Base-by-base conservation (phyloP, 352 stramenopile species). In the Pythium apleroticum region DNA sequence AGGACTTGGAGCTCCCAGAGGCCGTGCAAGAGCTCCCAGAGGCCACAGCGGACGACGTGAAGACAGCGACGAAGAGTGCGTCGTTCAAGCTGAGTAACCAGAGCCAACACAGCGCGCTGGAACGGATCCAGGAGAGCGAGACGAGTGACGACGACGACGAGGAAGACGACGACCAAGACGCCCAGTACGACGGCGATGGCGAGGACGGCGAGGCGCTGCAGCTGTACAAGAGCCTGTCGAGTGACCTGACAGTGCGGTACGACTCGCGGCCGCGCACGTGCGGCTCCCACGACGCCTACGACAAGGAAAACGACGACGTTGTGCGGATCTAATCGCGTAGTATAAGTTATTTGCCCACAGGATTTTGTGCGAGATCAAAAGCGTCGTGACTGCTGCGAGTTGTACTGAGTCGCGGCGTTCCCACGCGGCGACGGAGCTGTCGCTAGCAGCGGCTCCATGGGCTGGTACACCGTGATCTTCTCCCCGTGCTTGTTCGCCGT, bases 241-340 rank as follows among this genome's bases (percentile, higher is more conserved):
- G 68, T 35, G 72, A 81, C 50, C 62, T 71, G 7, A 73, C 77
- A 57, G 65, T 80, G 52, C 59, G 57, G 9, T 84, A 83, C 60
- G 74, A 87, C 33, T 72, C 76, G 7, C 27, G 30, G 25, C 45
- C 56, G 73, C 27, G 72, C 58, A 3, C 28, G 17, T 17, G 46
- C n/a, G 45, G 27, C n/a, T 78, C n/a, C 39, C 52, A 33, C 65
- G 74, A 50, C 20, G 24, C 49, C 15, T 61, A 52, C 24, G 65
- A 71, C 6, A 24, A 63, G n/a, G 65, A 71, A 37, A 52, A 71
- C 28, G 45, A 71, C 46, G 65, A 71, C 35, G 30, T 66, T 19
- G 65, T 71, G 28, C 53, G 52, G 14, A 66, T 71, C 22, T 71
- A 63, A 57, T 14, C 37, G 19, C 14, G 17, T 46, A 46, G 37